Evolutionary conservation across 768 basidiomycete species (phyloP).

Genomic region (Leccinum ochraceum): DNA sequence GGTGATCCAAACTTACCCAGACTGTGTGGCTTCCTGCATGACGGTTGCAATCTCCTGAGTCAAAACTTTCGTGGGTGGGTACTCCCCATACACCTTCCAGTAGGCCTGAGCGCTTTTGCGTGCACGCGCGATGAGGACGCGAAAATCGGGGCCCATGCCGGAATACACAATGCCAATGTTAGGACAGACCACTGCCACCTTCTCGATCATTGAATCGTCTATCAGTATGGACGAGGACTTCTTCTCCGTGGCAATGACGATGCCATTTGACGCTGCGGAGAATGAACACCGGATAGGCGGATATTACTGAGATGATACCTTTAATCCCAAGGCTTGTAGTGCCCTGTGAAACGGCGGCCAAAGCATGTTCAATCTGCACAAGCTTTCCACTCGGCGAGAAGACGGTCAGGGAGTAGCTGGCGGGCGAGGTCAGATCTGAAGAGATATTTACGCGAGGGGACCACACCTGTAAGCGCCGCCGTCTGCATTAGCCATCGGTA

Average conservation of each 20-base stretch:
- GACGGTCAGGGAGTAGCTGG: slow-evolving; percentile 96
- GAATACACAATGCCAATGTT: slow-evolving; percentile 99
- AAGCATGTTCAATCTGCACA: slow-evolving; percentile 99
- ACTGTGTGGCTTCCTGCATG: slow-evolving; percentile 99
- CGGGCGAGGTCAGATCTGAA: slow-evolving; percentile 19
- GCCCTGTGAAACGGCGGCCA: slow-evolving; percentile 93
- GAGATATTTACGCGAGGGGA: slow-evolving; percentile 19
- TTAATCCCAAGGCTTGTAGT: slow-evolving; percentile 98
- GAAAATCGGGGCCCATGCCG: slow-evolving; percentile 99
- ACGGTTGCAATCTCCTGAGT: slow-evolving; percentile 97
- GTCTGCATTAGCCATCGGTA: slow-evolving; percentile 75
- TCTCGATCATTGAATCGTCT: slow-evolving; percentile 97
- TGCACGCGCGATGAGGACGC: slow-evolving; percentile 90
- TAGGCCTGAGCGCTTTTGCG: slow-evolving; percentile 98
- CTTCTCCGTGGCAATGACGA: slow-evolving; percentile 99
- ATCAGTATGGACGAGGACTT: slow-evolving; percentile 97
- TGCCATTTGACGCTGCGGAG: slow-evolving; percentile 89
- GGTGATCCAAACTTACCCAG: slow-evolving; percentile 64
- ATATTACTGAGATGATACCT: slow-evolving; percentile 53
- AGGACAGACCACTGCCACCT: slow-evolving; percentile 95
- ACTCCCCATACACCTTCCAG: slow-evolving; percentile 99
- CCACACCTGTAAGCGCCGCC: slow-evolving; percentile 76
- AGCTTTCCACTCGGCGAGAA: slow-evolving; percentile 99
- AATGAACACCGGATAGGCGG: slow-evolving; percentile 22
- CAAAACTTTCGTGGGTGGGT: slow-evolving; percentile 93